Base-by-base conservation (phyloP, 129 eudicot species). In the Erigeron canadensis region DNA sequence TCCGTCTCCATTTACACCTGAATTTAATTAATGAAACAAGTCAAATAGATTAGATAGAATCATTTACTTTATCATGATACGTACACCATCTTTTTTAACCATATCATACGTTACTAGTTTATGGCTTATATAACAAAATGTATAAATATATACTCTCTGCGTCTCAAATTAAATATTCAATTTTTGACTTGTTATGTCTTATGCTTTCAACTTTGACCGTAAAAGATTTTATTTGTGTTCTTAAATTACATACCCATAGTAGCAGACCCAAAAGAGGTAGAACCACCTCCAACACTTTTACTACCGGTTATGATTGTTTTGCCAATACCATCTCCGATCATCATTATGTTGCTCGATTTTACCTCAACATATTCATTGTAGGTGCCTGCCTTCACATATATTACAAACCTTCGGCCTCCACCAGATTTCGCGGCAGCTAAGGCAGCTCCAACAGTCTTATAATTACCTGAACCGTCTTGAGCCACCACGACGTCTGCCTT, bases 311-410 rank as follows among this genome's bases (percentile, higher is more conserved):
- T 87, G 37, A 90, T 80, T 2, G 97, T 90, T 68, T 75, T 83
- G 41, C 97, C 95, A 4, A 87, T 90, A n/a, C 97, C 95, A 79
- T 87, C 97, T 53, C 97, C 97, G 59, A 85, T 28, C 28, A 90
- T 23, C 91, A 87, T 87, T 12, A 90, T 55, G 63, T 90, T 90
- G 74, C 56, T 61, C 67, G 83, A 67, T 18, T 63, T 56, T 7
- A 90, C 78, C 7, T 78, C 80, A 39, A 90, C 74, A 56, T 81
- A 18, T 76, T 90, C 97, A 12, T 70, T 75, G 43, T 87, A 90
- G 6, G 67, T 73, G 48, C 96, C 96, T 43, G 56, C 68, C 83
- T 85, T 87, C 55, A 87, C 86, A 53, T 79, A 60, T 57, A 90
- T 90, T 56, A 90, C 89, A 67, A 56, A 79, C 68, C 90, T 82